Conservation (phyloP, 2,329 filamentous ascomycete genomes). For the Malbranchea zuffiana region DNA sequence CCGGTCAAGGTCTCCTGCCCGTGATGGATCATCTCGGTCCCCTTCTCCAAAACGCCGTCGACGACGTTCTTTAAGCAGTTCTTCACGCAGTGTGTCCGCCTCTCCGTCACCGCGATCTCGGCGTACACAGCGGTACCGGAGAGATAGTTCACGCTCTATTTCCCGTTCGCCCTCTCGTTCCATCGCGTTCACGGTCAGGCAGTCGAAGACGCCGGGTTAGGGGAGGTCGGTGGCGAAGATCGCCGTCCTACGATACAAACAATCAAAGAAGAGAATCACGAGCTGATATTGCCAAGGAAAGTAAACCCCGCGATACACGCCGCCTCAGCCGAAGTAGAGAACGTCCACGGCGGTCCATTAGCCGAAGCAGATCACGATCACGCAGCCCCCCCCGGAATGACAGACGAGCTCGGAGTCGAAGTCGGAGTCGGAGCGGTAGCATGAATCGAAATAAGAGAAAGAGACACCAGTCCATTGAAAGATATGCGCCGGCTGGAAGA, state of each 20-base stretch:
- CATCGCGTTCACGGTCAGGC: slow-evolving; percentile 28
- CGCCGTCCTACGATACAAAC: slow-evolving; percentile 34
- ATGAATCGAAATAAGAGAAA: slow-evolving; percentile 27
- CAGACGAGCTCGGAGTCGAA: slow-evolving; percentile 22
- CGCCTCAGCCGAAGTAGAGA: slow-evolving; percentile 33
- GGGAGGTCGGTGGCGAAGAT: slow-evolving; percentile 32
- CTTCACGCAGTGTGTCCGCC: slow-evolving; percentile 29
- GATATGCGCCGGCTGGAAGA: slow-evolving; percentile 35
- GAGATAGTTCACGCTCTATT: slow-evolving; percentile 22
- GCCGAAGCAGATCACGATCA: slow-evolving; percentile 19
- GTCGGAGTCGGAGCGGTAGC: slow-evolving; percentile 23
- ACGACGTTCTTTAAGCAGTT: slow-evolving; percentile 31
- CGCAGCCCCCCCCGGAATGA: slow-evolving; percentile 19
- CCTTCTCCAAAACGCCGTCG: slow-evolving; percentile 42
- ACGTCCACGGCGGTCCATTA: slow-evolving; percentile 20
- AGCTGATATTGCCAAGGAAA: slow-evolving; percentile 42
- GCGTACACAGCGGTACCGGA: slow-evolving; percentile 21
- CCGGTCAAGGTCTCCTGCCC: slow-evolving; percentile 39
- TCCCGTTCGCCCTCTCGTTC: slow-evolving; percentile 31
- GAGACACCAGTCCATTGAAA: slow-evolving; percentile 35
- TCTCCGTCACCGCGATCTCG: slow-evolving; percentile 25
- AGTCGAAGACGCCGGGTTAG: slow-evolving; percentile 21
- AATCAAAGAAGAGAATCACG: slow-evolving; percentile 33
- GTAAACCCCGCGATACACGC: slow-evolving; percentile 32
- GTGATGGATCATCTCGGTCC: slow-evolving; percentile 44